These are phyloP conservation scores for Pseudocercospora eumusae DNA, from an alignment of 2,329 filamentous ascomycete species.

Conservation along the genomic window DNA sequence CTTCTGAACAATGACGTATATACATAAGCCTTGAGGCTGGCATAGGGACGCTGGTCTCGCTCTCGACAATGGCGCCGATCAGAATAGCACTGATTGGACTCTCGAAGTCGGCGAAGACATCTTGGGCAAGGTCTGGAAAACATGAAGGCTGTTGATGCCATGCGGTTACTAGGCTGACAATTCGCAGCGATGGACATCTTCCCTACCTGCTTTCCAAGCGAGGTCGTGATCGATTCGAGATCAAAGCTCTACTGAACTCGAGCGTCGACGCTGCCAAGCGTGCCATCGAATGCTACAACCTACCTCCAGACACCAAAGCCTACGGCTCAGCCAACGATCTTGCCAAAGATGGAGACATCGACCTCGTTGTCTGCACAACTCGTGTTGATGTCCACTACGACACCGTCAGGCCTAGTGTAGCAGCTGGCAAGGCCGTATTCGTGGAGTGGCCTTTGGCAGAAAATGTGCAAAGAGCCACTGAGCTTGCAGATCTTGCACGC, in stretches of 20 bases:
- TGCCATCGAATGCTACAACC: conserved; percentile 46
- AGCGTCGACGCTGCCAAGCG: conserved; percentile 46
- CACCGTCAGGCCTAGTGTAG: conserved; percentile 44
- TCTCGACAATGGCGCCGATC: conserved; percentile 52
- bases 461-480: conserved; percentile 49
- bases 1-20: background rate
- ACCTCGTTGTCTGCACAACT: conserved; percentile 51
- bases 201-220: conserved; percentile 59
- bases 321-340: conserved; percentile 49
- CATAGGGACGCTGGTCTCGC: background rate
- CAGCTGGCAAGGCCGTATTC: conserved; percentile 51
- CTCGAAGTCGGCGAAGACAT: conserved; percentile 53
- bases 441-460: conserved; percentile 46
- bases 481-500: conserved; percentile 47
- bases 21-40: background rate
- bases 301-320: conserved; percentile 45
- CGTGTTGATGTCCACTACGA: conserved; percentile 49
- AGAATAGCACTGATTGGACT: conserved; percentile 62
- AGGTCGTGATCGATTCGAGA: conserved; percentile 45
- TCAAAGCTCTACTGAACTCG: conserved; percentile 55
- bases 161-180: background rate
- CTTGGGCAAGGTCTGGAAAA: conserved; percentile 52
- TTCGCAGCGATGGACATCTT: conserved; percentile 53
- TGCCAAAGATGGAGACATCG: conserved; percentile 50
- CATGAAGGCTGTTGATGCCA: background rate